Conservation (phyloP, 495 filamentous ascomycete genomes). For the Penicillium taxi region DNA sequence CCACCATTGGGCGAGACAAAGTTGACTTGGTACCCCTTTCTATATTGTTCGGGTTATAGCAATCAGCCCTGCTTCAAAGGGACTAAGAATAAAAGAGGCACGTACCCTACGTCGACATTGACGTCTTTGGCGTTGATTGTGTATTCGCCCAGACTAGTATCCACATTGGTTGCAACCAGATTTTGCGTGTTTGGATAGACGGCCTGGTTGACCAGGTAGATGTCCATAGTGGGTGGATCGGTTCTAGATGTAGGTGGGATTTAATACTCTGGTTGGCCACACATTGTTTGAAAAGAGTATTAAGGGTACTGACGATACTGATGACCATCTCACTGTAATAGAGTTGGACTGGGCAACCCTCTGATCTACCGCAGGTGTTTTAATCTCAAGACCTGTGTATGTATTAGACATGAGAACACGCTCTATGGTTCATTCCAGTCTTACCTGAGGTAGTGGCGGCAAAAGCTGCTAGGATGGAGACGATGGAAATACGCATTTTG, state of each 20-base stretch:
- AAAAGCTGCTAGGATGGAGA: conserved; percentile 13
- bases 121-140: conserved; percentile 19
- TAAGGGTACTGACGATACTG: conserved; percentile 17
- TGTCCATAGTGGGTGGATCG: conserved; percentile 27
- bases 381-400: conserved; percentile 18
- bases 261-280: neutral
- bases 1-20: conserved; percentile 20
- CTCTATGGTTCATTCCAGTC: neutral
- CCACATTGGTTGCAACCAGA: conserved; percentile 27
- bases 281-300: neutral
- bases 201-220: conserved; percentile 30
- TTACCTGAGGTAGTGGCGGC: conserved; percentile 18
- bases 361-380: conserved; percentile 17
- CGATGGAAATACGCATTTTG: conserved; percentile 14
- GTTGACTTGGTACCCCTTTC: conserved; percentile 31
- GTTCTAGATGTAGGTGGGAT: conserved; percentile 13
- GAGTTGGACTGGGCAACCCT: conserved; percentile 17
- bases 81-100: neutral
- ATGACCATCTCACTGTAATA: conserved; percentile 25
- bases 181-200: conserved; percentile 27
- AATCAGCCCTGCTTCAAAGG: neutral
- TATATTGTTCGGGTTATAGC: conserved; percentile 1
- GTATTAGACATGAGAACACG: neutral
- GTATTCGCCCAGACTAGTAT: conserved; percentile 23
- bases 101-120: conserved; percentile 21